A percentile compares a stretch with the other conserved stretches of the same genome.
Evolutionary conservation across 257 asterid genomes (phyloP).

Genomic region (Solanum acaule): DNA sequence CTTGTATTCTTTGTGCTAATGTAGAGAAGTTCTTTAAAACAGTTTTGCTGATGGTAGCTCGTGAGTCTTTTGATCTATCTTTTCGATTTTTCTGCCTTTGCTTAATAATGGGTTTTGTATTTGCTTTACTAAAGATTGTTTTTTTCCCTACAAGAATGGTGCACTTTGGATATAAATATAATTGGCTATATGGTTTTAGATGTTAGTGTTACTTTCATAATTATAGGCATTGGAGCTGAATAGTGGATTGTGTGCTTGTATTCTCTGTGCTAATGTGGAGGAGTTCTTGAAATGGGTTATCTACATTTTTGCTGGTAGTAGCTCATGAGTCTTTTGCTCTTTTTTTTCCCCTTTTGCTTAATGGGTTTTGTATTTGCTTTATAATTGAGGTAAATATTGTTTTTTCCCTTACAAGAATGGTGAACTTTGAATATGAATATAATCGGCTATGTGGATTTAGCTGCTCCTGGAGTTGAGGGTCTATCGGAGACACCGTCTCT

Average conservation of each 20-base stretch:
- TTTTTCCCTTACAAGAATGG: neutral
- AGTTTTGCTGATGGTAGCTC: conserved; percentile 80
- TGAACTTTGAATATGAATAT: neutral
- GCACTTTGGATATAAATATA: neutral
- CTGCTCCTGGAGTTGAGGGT: neutral
- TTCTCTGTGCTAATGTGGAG: neutral
- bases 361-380: neutral
- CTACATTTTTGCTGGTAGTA: conserved; percentile 70
- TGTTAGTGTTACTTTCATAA: neutral
- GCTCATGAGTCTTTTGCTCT: conserved; percentile 52
- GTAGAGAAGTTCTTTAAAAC: conserved; percentile 18
- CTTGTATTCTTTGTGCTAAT: neutral
- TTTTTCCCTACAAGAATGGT: neutral
- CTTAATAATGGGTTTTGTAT: neutral
- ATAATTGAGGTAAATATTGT: neutral
- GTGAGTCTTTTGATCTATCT: conserved; percentile 34
- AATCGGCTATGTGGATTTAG: neutral
- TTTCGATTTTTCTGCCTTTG: neutral
- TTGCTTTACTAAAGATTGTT: neutral
- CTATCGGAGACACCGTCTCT: neutral
- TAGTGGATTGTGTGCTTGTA: neutral
- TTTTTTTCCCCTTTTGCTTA: neutral
- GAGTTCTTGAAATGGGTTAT: conserved; percentile 63
- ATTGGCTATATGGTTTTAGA: neutral
- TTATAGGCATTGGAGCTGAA: neutral